Conservation (phyloP, 2,329 filamentous ascomycete species). For the Rachicladosporium sp. region DNA sequence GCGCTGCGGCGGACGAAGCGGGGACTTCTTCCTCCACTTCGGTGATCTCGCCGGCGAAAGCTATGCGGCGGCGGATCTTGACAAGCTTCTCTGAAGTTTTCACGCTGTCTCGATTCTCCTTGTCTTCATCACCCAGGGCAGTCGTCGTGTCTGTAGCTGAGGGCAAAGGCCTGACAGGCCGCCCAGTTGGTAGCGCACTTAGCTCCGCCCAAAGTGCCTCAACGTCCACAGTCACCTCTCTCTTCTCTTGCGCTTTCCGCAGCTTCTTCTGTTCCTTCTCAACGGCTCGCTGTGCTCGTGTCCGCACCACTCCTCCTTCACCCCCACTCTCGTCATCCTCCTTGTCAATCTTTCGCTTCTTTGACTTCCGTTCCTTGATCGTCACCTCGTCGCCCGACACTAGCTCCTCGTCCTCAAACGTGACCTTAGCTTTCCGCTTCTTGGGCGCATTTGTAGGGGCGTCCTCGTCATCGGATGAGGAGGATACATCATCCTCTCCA, state of each 20-base stretch:
- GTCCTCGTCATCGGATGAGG: conserved; percentile 25
- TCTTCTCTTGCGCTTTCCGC: conserved; percentile 29
- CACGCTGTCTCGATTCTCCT: not conserved
- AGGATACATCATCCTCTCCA: conserved; percentile 18
- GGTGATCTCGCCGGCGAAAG: conserved; percentile 44
- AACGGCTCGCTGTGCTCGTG: conserved; percentile 39
- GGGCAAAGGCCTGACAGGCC: conserved; percentile 1
- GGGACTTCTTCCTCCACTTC: conserved; percentile 42
- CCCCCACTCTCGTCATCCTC: conserved; percentile 32
- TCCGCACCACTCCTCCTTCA: conserved; percentile 40
- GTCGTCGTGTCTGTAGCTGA: not conserved
- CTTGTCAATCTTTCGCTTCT: conserved; percentile 27
- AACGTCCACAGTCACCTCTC: conserved; percentile 43
- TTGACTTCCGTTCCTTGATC: conserved; percentile 35
- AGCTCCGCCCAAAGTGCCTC: conserved; percentile 43
- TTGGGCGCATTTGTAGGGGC: conserved; percentile 11
- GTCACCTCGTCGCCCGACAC: conserved; percentile 46
- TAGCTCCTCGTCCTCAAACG: conserved; percentile 29
- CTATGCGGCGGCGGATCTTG: conserved; percentile 45
- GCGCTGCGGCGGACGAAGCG: conserved; percentile 43
- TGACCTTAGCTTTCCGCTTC: conserved; percentile 23
- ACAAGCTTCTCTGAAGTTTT: conserved; percentile 32
- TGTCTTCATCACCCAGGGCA: not conserved
- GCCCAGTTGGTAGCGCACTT: conserved; percentile 26
- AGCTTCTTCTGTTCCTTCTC: conserved; percentile 38